phyloP scores from a whole-genome alignment of 441 rosid genomes.

The Euphorbia corollata region DNA sequence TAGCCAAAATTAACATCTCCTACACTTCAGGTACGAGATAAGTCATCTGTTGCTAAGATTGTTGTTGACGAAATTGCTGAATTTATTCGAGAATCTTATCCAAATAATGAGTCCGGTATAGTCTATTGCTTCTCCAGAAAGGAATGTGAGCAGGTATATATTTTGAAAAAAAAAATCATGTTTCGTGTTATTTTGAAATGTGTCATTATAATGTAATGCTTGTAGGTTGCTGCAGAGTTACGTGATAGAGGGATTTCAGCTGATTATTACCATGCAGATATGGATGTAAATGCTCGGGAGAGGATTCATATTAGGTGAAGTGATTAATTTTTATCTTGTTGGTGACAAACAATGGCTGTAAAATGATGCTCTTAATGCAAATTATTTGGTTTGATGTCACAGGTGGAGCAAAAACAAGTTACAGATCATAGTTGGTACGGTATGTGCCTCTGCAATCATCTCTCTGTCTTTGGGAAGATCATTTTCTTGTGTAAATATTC shows the following conservation, averaged over 20 bases:
- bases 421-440: conserved; percentile 97
- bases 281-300: conserved; percentile 81
- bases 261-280: conserved; percentile 87
- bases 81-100: conserved; percentile 67
- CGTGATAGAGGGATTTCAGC: conserved; percentile 73
- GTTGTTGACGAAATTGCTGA: conserved; percentile 85
- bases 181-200: conserved; percentile 10
- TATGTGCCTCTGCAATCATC: conserved; percentile 33
- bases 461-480: background rate
- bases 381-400: conserved; percentile 25
- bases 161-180: conserved; percentile 5
- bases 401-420: conserved; percentile 95
- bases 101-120: conserved; percentile 88
- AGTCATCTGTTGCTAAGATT: conserved; percentile 72
- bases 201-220: conserved; percentile 21
- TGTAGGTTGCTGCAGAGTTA: conserved; percentile 82
- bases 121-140: conserved; percentile 94
- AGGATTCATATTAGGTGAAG: conserved; percentile 72
- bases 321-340: conserved; percentile 14
- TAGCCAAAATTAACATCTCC: conserved; percentile 7
- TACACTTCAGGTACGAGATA: conserved; percentile 62
- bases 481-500: conserved; percentile 4
- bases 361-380: background rate
- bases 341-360: background rate
- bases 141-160: conserved; percentile 88